A percentile compares a stretch with the other conserved stretches of the same genome.
These are phyloP conservation scores for Gymnopilus junonius DNA, from an alignment of 768 basidiomycete species.

Conservation along the genomic window DNA sequence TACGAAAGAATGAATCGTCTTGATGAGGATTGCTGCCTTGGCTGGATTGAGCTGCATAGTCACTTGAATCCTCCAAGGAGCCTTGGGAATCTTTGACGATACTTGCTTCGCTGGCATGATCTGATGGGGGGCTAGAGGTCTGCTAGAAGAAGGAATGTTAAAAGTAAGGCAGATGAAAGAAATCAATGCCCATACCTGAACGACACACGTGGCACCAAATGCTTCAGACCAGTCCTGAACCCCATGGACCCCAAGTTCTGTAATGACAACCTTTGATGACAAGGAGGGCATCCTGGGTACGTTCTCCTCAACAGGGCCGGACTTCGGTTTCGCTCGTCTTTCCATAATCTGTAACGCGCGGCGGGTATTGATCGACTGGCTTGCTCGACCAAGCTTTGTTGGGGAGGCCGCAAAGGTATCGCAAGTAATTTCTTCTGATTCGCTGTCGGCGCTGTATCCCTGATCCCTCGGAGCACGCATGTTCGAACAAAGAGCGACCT, in stretches of 20 bases:
- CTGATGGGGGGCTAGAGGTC: background rate
- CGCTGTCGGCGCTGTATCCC: slow-evolving; percentile 11
- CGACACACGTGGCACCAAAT: background rate
- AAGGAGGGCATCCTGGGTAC: background rate
- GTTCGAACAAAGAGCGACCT: background rate
- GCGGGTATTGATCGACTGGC: slow-evolving; percentile 9
- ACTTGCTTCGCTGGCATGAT: background rate
- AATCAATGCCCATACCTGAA: background rate
- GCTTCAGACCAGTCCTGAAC: slow-evolving; percentile 9
- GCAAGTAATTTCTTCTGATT: slow-evolving; percentile 2
- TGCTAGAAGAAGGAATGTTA: background rate
- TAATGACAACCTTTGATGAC: slow-evolving; percentile 8
- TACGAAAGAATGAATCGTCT: background rate
- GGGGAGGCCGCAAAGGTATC: slow-evolving; percentile 8
- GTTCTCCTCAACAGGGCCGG: background rate
- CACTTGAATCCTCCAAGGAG: background rate
- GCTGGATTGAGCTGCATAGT: background rate
- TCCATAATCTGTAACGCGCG: slow-evolving; percentile 21
- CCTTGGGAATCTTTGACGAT: background rate
- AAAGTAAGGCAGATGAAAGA: background rate
- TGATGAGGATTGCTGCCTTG: background rate
- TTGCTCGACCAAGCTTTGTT: slow-evolving; percentile 9
- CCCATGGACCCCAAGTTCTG: background rate
- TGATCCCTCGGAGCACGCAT: slow-evolving; percentile 1
- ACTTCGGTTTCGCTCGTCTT: background rate